Evolutionary conservation across 1,284 basidiomycete genomes (phyloP), one percentile per base, ranked within the genome.

Genomic region (Apiotrichum akiyoshidainum): DNA sequence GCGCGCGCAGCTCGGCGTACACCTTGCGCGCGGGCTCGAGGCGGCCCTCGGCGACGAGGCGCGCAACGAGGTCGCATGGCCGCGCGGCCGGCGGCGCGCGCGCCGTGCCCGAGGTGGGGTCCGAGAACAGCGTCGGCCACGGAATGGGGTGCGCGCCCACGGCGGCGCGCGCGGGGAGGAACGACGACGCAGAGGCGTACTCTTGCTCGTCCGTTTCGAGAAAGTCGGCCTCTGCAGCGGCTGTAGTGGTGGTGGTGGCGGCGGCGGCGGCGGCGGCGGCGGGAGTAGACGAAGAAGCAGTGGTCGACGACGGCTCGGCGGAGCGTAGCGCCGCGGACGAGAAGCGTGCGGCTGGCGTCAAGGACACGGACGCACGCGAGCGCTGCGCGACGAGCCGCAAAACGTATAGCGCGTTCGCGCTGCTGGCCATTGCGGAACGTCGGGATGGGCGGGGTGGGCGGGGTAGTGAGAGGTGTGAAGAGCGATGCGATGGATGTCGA

Each of bases 41-140:
- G 16, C 65, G 59, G 31, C 61, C 57, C 14, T 54, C 54, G 8
- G 52, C 54, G 1, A 70, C 69, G 17, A 71, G 59, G 6, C 65
- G 63, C 4, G 65, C 69, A 6, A 75, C 59, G 5, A 69, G 55
- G 33, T 75, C 71, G 52, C 73, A 73, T 16, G 60, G 47, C 46
- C 58, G 56, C 35, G 34, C 58, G 19, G 56, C 49, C 17, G 54
- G 45, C 21, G 46, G 46, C 5, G 53, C 21, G 17, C 48, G 41
- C 16, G 46, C 46, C 34, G 44, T 44, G 41, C 61, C 50, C 37
- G 19, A 16, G 19, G 42, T 12, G 35, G 31, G 37, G 33, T 63
- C 63, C 16, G 58, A 44, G 51, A 71, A 74, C 19, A 74, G 34
- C 2, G 69, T 73, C 12, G 73, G 72, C 72, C 72, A 75, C 13